These are phyloP conservation scores for Pyrus communis DNA, from an alignment of 306 rosid species.

Conservation along the genomic window DNA sequence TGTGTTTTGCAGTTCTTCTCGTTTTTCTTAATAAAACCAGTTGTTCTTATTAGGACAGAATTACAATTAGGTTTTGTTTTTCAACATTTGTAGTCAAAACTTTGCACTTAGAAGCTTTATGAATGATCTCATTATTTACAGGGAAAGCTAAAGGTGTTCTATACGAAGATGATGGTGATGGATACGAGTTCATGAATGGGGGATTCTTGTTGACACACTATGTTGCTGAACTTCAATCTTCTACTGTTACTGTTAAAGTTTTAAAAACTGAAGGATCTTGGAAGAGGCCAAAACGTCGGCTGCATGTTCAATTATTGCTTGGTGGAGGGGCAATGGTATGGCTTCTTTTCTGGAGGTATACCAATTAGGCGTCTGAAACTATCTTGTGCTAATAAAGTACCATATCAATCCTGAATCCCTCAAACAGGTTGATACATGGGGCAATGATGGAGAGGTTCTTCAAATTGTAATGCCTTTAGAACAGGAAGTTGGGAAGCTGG, in stretches of 20 bases:
- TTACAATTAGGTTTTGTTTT: background rate
- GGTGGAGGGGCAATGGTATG: slow-evolving; percentile 87
- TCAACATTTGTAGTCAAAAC: background rate
- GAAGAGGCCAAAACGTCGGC: slow-evolving; percentile 65
- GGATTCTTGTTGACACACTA: slow-evolving; percentile 70
- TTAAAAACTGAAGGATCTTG: slow-evolving; percentile 67
- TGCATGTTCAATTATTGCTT: slow-evolving; percentile 69
- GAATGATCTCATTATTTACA: slow-evolving; percentile 21
- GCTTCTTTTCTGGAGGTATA: slow-evolving; percentile 8
- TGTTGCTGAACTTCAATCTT: slow-evolving; percentile 60
- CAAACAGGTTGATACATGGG: slow-evolving; percentile 66
- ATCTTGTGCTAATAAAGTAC: slow-evolving; percentile 3
- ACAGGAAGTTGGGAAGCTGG: slow-evolving; percentile 53
- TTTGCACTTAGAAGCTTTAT: slow-evolving; percentile 1
- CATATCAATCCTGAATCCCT: slow-evolving; percentile 10
- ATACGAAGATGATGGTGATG: slow-evolving; percentile 92
- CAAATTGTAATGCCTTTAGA: slow-evolving; percentile 57
- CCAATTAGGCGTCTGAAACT: slow-evolving; percentile 3
- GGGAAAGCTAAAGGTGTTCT: slow-evolving; percentile 88
- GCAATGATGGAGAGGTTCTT: slow-evolving; percentile 75
- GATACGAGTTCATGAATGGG: slow-evolving; percentile 70
- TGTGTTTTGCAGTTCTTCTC: background rate
- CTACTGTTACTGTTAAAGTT: slow-evolving; percentile 57
- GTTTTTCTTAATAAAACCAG: background rate
- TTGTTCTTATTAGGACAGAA: background rate